Conservation (phyloP, 129 eudicot species). For the Helianthus annuus region HanXRQr2.0-SUNRISE NC_035434.2:163016577-163017076, state of each 20-base stretch:
- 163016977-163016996: conserved; percentile 78
- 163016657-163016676: no score
- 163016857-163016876: conserved; percentile 3
- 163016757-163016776: no score
- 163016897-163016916: conserved; percentile 89
- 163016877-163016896: conserved; percentile 31
- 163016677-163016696: no score
- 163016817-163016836: background rate
- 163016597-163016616: no score
- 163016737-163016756: no score
- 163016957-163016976: conserved; percentile 96
- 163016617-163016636: no score
- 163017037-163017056: conserved; percentile 85
- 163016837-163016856: conserved; percentile 16
- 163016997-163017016: conserved; percentile 52
- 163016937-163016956: conserved; percentile 90
- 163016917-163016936: conserved; percentile 89
- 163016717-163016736: no score
- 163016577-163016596: no score
- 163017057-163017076: conserved; percentile 92
- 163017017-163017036: conserved; percentile 46
- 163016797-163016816: no score
- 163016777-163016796: no score
- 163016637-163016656: no score
- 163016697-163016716: no score